Evolutionary conservation across 306 rosid species (phyloP).

Genomic region (Vicia villosa): DNA sequence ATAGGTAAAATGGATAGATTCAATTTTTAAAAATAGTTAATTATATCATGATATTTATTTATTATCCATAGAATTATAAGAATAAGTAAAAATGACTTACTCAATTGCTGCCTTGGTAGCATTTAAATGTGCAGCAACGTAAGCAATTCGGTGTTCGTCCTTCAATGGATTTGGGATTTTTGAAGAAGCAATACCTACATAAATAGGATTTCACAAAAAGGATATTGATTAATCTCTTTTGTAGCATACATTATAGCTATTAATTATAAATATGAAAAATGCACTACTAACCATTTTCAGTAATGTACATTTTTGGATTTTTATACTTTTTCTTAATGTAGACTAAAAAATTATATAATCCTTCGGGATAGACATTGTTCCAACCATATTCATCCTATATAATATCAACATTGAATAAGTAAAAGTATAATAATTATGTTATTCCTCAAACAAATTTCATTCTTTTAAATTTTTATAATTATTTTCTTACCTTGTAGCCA

Average conservation of each 20-base stretch:
- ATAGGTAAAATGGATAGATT: not conserved
- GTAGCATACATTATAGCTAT: not conserved
- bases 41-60: not conserved
- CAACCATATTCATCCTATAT: not conserved
- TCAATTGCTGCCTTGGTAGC: not conserved
- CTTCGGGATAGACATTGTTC: conserved; percentile 26
- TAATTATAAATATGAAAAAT: not conserved
- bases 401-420: not conserved
- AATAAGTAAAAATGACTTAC: not conserved
- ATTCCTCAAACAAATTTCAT: too few relatives aligned
- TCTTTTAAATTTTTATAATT: not conserved
- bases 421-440: not conserved
- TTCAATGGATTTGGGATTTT: not conserved
- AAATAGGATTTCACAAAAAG: not conserved
- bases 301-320: conserved; percentile 37
- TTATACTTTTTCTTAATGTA: conserved; percentile 19
- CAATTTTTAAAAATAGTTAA: not conserved
- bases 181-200: not conserved
- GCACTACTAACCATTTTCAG: conserved; percentile 40
- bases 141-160: not conserved
- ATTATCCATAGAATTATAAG: not conserved
- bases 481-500: conserved; percentile 43
- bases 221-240: not conserved
- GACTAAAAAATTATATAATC: conserved; percentile 32
- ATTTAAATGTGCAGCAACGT: not conserved